Base-by-base conservation (phyloP, 495 filamentous ascomycete species). In the Daldinia vernicosa region DNA sequence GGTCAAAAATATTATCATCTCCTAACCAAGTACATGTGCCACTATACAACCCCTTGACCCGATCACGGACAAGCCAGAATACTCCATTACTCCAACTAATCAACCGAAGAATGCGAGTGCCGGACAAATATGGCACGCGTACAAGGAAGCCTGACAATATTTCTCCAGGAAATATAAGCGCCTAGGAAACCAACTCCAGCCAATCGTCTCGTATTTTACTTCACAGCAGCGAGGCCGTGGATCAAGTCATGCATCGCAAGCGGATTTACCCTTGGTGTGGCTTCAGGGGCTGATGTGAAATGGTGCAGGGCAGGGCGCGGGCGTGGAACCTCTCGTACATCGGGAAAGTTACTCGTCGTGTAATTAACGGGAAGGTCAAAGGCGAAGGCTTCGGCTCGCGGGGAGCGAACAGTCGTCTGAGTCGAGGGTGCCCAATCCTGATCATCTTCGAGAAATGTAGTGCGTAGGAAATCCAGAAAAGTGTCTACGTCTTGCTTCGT, bases 401-500 rank as follows among this genome's bases (percentile, higher is more conserved):
- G 68, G 6, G 70, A 56, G 39, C 62, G 24, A 24, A 66, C 64
- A 39, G 60, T 54, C 54, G 47, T 62, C 63, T 40, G 54, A 24
- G 60, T 55, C 32, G 65, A 12, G 15, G 66, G 6, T 35, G 56
- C 24, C 70, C 70, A 60, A 32, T 73, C 70, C 32, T 68, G 45
- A 24, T 72, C 43, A 12, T 74, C 62, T 32, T 77, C 73, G 43
- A 83, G 56, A 51, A 87, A 91, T 11, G 81, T 80, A 4, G 88
- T 79, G 22, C 81, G 71, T 6, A 92, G 40, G 71, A 91, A 92
- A 3, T 77, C 63, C 1, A 92, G 39, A 51, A 93, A 85, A 0
- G 68, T 76, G 39, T 87, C 83, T 14, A 93, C 84, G 61, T 93
- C 91, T 3, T 80, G 68, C 22, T 80, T 63, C 1, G 85, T 91